Percentiles rank a stretch among this genome's conserved stretches.
phyloP scores from a whole-genome alignment of 179 eudicot species.

The Drosera spatulata region DNA sequence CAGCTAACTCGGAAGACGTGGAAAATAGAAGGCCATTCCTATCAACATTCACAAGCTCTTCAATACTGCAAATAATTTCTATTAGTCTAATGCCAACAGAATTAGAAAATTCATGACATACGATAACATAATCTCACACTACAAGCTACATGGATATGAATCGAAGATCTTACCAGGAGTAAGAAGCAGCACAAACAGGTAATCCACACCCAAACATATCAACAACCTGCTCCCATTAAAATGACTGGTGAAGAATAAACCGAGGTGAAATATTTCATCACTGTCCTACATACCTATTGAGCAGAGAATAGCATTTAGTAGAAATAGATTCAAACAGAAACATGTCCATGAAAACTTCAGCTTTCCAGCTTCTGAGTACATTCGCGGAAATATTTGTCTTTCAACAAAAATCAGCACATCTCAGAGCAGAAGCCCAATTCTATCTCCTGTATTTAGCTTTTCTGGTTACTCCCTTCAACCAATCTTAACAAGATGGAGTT shows the following conservation, averaged over 20 bases:
- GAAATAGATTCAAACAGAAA: too few relatives aligned
- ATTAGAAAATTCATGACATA: background rate
- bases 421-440: background rate
- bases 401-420: background rate
- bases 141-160: background rate
- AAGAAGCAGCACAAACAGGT: conserved; percentile 97
- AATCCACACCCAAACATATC: conserved; percentile 99
- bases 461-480: too few relatives aligned
- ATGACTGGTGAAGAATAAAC: conserved; percentile 1
- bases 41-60: conserved; percentile 88
- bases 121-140: background rate
- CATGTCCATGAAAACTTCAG: background rate
- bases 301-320: too few relatives aligned
- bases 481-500: too few relatives aligned
- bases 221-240: conserved; percentile 50
- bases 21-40: conserved; percentile 93
- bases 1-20: conserved; percentile 87
- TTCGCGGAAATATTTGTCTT: background rate
- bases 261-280: background rate
- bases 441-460: too few relatives aligned
- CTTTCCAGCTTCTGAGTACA: background rate
- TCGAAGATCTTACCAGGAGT: conserved; percentile 60
- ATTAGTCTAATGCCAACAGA: conserved; percentile 1
- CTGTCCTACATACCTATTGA: too few relatives aligned
- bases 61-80: conserved; percentile 39